Conservation (phyloP, 2,329 filamentous ascomycete species). For the Chrysosphaeria jannelii region DNA sequence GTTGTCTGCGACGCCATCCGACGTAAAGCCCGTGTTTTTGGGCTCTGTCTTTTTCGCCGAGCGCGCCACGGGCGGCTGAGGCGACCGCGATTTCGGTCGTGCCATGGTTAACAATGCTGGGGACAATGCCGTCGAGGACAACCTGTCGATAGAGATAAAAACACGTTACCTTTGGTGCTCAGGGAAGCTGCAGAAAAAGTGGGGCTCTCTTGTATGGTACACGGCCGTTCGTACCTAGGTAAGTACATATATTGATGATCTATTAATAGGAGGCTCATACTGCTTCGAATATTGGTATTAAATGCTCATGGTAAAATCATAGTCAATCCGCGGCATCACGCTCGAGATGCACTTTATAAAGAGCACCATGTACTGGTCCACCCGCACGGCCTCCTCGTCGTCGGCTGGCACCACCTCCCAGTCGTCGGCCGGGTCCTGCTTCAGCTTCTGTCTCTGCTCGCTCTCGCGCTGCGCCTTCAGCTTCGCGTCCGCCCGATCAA, state of each 20-base stretch:
- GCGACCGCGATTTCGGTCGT: too few relatives aligned
- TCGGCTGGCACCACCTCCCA: slow-evolving; percentile 36
- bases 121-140: too few relatives aligned
- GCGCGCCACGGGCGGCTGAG: too few relatives aligned
- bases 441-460: slow-evolving; percentile 56
- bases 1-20: slow-evolving; percentile 59
- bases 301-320: slow-evolving; percentile 4
- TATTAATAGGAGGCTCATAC: too few relatives aligned
- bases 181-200: too few relatives aligned
- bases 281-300: slow-evolving; percentile 1
- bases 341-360: slow-evolving; percentile 29
- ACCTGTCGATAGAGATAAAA: too few relatives aligned
- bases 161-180: too few relatives aligned
- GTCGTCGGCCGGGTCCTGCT: slow-evolving; percentile 29
- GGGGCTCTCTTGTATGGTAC: too few relatives aligned
- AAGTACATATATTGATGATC: too few relatives aligned
- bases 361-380: slow-evolving; percentile 71
- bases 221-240: too few relatives aligned
- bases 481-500: slow-evolving; percentile 82
- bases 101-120: too few relatives aligned
- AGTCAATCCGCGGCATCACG: slow-evolving; percentile 3
- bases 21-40: slow-evolving; percentile 26
- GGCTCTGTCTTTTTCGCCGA: too few relatives aligned
- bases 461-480: slow-evolving; percentile 62
- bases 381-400: slow-evolving; percentile 45